Evolutionary conservation across 129 eudicot species (phyloP), one percentile per base, ranked within the genome.

Genomic region (Flaveria linearis): DNA sequence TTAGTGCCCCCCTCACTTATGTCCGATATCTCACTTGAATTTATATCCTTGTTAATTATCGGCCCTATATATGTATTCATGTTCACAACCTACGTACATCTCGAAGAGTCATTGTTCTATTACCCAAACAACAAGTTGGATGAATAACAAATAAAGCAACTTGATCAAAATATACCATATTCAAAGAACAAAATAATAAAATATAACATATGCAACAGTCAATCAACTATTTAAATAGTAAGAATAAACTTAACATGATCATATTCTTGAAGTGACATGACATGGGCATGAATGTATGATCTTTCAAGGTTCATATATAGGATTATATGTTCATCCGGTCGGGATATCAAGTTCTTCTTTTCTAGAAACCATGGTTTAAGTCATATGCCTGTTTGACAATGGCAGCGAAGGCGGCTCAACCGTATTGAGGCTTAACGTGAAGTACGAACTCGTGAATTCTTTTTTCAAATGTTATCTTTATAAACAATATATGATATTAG

Each of bases 201-300:
- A 58, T 20, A 20, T 20, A 58, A 58, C 65, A 58, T 57, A 22
- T 58, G 65, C 65, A 58, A 2, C 4, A 14, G 36, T 58, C 65
- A 13, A 28, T 28, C 43, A 62, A 26, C 20, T 13, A 33, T 62
- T 13, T 4, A 55, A 68, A 73, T 73, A 68, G 74, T 67, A 69
- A 70, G 50, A 71, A 28, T 71, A 55, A 42, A 75, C 71, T 26
- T 58, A 69, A 80, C 74, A 45, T 69, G 45, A 13, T 69, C 81
- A 77, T 47, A 56, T 69, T 68, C 75, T 69, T 77, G 69, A 68
- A 77, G 13, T 69, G 69, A 78, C 50, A 28, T 28, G 62, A 30
- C 68, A 62, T 26, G 43, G 43, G 20, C 28, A 33, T 10, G 47
- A n/a, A 43, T 58, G 65, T 50, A 50, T 16, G 61, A 55, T 55